Percentiles rank a stretch among this genome's conserved stretches.
phyloP scores from a whole-genome alignment of 495 filamentous ascomycete species.

The Trichocladium antarcticum region DNA sequence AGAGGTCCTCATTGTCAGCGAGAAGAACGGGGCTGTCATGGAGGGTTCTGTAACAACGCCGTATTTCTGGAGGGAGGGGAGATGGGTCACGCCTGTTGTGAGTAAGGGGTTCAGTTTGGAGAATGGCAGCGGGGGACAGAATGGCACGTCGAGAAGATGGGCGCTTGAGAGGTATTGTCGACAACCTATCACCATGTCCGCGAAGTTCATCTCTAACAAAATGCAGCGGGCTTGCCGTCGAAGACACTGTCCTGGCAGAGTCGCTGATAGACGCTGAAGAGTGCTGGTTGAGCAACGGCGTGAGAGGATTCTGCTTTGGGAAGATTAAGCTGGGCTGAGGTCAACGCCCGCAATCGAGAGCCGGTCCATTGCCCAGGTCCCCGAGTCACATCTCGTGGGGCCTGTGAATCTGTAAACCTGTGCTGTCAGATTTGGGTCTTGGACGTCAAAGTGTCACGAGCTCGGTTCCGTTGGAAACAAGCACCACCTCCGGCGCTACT shows the following conservation, averaged over 20 bases:
- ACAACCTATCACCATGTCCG: background rate
- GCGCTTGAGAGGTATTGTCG: slow-evolving; percentile 47
- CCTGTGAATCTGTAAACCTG: no score
- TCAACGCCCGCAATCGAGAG: background rate
- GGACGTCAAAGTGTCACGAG: no score
- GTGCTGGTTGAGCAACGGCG: slow-evolving; percentile 77
- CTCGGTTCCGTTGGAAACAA: no score
- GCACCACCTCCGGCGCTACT: no score
- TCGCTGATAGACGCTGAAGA: slow-evolving; percentile 60
- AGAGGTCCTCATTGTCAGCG: slow-evolving; percentile 68
- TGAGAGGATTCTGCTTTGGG: slow-evolving; percentile 58
- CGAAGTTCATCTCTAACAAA: background rate
- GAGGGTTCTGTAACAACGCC: slow-evolving; percentile 75
- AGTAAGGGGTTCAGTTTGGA: slow-evolving; percentile 15
- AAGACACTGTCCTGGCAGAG: slow-evolving; percentile 43
- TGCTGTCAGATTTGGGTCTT: no score
- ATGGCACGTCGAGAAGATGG: slow-evolving; percentile 74
- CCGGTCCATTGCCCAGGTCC: no score
- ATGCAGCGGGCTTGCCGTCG: slow-evolving; percentile 44
- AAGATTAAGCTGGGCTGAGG: slow-evolving; percentile 17
- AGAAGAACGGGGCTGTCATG: slow-evolving; percentile 54
- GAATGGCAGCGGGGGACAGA: slow-evolving; percentile 59
- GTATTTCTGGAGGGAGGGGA: slow-evolving; percentile 59
- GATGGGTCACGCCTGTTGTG: slow-evolving; percentile 56
- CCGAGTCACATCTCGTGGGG: no score